Evolutionary conservation across 1,139 yeast species (phyloP).

Genomic region (Pichia sp.): DNA sequence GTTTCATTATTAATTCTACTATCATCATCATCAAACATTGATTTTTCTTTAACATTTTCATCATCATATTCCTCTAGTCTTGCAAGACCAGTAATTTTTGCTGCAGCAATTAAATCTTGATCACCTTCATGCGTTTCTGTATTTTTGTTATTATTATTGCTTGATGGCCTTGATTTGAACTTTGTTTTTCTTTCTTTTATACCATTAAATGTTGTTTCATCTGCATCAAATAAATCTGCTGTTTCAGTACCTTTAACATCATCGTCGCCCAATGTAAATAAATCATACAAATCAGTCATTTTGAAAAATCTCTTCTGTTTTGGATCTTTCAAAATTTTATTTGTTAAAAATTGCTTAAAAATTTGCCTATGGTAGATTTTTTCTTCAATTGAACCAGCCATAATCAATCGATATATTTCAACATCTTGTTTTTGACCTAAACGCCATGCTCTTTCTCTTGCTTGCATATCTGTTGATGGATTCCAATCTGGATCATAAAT

Average conservation of each 20-base stretch:
- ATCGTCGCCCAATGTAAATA: slow-evolving; percentile 76
- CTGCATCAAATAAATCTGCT: slow-evolving; percentile 55
- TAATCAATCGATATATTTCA: slow-evolving; percentile 85
- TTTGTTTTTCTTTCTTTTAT: slow-evolving; percentile 32
- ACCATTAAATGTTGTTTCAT: slow-evolving; percentile 36
- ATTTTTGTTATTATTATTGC: background rate
- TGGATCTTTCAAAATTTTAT: slow-evolving; percentile 91
- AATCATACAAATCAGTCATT: slow-evolving; percentile 83
- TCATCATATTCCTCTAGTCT: slow-evolving; percentile 45
- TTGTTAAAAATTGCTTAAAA: slow-evolving; percentile 88
- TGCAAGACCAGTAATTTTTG: slow-evolving; percentile 48
- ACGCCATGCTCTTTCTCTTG: slow-evolving; percentile 96
- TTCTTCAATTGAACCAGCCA: slow-evolving; percentile 94
- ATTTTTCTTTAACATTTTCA: slow-evolving; percentile 30
- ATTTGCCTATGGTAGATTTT: slow-evolving; percentile 95
- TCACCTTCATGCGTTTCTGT: slow-evolving; percentile 28
- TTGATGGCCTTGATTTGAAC: slow-evolving; percentile 11
- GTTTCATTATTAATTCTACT: slow-evolving; percentile 5
- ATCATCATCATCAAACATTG: slow-evolving; percentile 19
- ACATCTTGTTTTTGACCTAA: slow-evolving; percentile 92
- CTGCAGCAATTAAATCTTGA: slow-evolving; percentile 46
- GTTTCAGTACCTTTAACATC: slow-evolving; percentile 62
- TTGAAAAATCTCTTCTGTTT: slow-evolving; percentile 90
- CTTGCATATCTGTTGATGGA: slow-evolving; percentile 95
- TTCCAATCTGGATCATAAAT: slow-evolving; percentile 98